These are phyloP conservation scores for Gilbertella persicaria DNA, from an alignment of 371 early-diverging fungal species.

Conservation along the genomic window DNA sequence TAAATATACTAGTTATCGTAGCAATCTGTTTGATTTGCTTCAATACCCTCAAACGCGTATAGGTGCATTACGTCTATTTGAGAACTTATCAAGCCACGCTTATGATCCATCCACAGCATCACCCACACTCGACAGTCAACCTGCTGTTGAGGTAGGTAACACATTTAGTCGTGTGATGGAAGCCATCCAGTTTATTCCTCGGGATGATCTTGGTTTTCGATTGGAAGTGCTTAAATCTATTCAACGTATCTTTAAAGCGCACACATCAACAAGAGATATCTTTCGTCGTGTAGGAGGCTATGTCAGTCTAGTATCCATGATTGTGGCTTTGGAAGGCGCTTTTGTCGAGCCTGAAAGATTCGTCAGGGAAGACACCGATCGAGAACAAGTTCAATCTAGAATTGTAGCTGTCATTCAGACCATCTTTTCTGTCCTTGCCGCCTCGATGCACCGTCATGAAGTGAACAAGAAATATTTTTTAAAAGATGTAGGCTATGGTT, in stretches of 20 bases:
- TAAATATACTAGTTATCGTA: constrained; percentile 32
- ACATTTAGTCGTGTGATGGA: constrained; percentile 62
- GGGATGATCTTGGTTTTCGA: constrained; percentile 60
- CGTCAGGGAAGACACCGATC: constrained; percentile 30
- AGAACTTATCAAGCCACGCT: constrained; percentile 54
- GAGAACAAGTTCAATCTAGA: constrained; percentile 8
- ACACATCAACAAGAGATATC: constrained; percentile 48
- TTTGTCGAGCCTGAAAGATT: constrained; percentile 39
- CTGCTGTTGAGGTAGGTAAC: constrained; percentile 11
- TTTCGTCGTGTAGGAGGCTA: constrained; percentile 68
- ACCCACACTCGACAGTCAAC: neutral
- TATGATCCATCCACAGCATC: constrained; percentile 9
- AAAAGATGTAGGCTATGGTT: constrained; percentile 56
- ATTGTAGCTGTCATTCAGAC: constrained; percentile 45
- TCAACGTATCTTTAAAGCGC: constrained; percentile 50
- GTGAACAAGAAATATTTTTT: constrained; percentile 56
- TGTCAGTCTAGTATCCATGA: constrained; percentile 63
- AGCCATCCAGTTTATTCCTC: constrained; percentile 57
- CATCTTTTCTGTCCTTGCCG: constrained; percentile 57
- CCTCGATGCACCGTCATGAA: constrained; percentile 61
- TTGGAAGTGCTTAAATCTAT: constrained; percentile 58
- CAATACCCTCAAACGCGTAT: constrained; percentile 56
- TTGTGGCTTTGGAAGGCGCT: constrained; percentile 63
- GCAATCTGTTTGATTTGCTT: constrained; percentile 61
- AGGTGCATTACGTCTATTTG: constrained; percentile 54